phyloP scores from a whole-genome alignment of 306 rosid genomes.

The Cotoneaster glaucophyllus region DNA sequence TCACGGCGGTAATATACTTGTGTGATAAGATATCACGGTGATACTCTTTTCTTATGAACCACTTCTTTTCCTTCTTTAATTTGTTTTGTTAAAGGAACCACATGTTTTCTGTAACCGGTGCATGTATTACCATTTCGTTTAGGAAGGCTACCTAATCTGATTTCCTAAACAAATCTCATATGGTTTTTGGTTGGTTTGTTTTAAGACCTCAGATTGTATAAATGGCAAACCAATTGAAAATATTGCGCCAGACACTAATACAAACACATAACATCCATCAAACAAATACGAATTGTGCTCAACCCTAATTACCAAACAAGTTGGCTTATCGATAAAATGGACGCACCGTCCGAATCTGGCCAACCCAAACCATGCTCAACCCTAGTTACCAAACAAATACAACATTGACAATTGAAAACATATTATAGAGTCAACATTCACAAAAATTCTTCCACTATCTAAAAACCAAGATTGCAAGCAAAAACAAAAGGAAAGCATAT shows the following conservation, averaged over 20 bases:
- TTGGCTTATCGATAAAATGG: neutral
- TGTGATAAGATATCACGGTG: too few species aligned
- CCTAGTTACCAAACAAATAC: neutral
- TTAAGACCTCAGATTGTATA: neutral
- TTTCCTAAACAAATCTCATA: neutral
- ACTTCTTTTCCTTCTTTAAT: neutral
- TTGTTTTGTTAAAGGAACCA: neutral
- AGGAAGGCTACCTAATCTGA: neutral
- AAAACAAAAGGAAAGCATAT: neutral
- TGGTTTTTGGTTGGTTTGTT: neutral
- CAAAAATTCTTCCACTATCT: neutral
- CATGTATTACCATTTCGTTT: neutral
- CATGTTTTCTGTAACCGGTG: neutral
- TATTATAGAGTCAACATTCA: neutral
- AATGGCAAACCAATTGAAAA: neutral
- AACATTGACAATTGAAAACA: neutral
- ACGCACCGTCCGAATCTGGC: fast-evolving
- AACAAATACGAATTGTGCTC: too few species aligned
- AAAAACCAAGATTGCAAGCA: conserved; percentile 3
- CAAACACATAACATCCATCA: neutral
- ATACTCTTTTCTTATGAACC: neutral
- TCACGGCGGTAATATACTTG: too few species aligned
- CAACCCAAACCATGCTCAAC: neutral
- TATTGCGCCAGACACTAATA: neutral
- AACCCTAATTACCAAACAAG: neutral